These are phyloP conservation scores for Aleurites moluccanus DNA, from an alignment of 441 rosid species.

Conservation along the genomic window DNA sequence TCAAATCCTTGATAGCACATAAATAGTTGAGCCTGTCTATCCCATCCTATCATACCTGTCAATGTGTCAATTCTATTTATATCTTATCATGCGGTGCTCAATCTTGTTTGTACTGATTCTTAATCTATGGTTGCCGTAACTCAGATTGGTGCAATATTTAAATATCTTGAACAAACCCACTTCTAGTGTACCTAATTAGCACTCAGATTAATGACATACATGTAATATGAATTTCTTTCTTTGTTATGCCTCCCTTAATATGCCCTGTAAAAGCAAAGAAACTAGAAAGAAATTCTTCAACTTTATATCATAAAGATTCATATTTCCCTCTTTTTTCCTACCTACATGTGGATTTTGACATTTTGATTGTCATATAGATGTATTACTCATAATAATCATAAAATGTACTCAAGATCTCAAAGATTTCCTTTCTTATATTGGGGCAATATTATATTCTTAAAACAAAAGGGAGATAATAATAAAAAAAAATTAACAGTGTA, in stretches of 20 bases:
- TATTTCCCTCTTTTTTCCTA: background rate
- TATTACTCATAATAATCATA: too few relatives aligned
- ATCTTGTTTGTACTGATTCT: background rate
- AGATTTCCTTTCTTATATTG: too few relatives aligned
- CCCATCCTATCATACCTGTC: constrained; percentile 14
- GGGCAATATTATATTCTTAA: background rate
- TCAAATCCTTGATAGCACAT: background rate
- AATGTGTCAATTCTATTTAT: constrained; percentile 5
- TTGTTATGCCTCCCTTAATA: background rate
- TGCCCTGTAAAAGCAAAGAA: background rate
- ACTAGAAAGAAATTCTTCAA: background rate
- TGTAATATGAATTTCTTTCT: background rate
- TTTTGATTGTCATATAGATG: background rate
- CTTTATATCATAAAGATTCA: background rate
- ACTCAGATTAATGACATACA: background rate
- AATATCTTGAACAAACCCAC: background rate
- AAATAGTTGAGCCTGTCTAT: constrained; percentile 13
- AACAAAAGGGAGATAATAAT: too few relatives aligned
- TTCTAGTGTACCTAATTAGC: background rate
- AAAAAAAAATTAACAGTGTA: too few relatives aligned
- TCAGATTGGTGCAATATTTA: constrained; percentile 1
- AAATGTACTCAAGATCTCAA: too few relatives aligned
- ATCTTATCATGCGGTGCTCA: constrained; percentile 12
- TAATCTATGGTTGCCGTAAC: constrained; percentile 10
- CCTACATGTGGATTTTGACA: background rate